Conservation (phyloP, 148 eudicot genomes). For the Vaccinium corymbosum region DNA sequence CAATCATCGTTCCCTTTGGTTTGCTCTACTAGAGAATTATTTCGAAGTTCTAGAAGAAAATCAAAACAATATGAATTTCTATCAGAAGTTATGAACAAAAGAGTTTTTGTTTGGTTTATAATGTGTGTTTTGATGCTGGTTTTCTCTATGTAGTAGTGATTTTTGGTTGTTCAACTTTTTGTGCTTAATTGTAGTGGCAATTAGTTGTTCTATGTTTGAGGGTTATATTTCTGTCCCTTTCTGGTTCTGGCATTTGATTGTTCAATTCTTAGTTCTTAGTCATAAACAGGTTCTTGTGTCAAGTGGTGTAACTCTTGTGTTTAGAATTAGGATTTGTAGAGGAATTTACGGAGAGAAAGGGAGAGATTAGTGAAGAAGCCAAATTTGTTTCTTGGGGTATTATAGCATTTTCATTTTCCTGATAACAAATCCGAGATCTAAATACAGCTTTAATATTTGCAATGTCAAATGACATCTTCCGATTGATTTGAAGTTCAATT, state of each 20-base stretch:
- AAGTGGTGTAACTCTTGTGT: not conserved
- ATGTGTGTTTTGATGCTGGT: not conserved
- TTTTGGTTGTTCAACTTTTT: not conserved
- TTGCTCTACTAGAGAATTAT: not conserved
- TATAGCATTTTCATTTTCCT: not conserved
- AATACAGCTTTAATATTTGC: not conserved
- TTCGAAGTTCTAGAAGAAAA: not conserved
- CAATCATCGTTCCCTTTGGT: not conserved
- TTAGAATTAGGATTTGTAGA: not conserved
- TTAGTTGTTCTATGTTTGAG: not conserved
- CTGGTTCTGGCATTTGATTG: not conserved
- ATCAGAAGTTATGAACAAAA: too few relatives aligned
- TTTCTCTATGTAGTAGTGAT: not conserved
- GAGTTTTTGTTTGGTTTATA: not conserved
- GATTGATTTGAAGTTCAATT: not conserved
- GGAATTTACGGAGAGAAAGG: not conserved
- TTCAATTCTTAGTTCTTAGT: not conserved
- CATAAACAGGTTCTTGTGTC: not conserved
- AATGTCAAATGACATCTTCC: not conserved
- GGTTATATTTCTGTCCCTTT: not conserved
- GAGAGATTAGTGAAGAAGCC: not conserved
- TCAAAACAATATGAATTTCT: not conserved
- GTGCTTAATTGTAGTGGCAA: not conserved
- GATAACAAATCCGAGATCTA: not conserved
- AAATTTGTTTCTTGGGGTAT: not conserved